Conservation (phyloP, 2,329 filamentous ascomycete genomes). For the Trichoderma brevicompactum region DNA sequence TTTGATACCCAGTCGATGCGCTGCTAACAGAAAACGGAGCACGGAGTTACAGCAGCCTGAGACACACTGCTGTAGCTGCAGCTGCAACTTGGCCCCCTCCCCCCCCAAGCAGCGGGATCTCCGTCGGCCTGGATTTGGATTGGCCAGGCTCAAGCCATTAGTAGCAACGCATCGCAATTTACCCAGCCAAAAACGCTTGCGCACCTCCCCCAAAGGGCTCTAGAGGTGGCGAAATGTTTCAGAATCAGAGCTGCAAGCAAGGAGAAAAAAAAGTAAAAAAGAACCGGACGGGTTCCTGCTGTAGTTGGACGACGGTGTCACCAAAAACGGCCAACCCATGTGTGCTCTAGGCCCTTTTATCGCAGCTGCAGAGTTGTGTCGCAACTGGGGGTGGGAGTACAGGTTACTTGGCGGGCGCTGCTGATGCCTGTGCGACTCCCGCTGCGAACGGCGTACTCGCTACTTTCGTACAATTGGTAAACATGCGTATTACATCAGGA, state of each 20-base stretch:
- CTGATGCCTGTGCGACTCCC: background rate
- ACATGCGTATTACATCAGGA: background rate
- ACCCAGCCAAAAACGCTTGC: background rate
- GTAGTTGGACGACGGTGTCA: conserved; percentile 14
- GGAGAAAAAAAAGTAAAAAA: background rate
- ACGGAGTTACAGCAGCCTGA: background rate
- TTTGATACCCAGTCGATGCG: background rate
- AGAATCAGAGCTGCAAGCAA: conserved; percentile 2
- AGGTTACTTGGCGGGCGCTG: background rate
- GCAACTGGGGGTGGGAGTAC: background rate
- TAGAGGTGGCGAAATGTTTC: conserved; percentile 17
- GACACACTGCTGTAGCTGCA: background rate
- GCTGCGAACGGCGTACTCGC: background rate
- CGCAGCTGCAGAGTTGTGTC: conserved; percentile 9
- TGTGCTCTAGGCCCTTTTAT: conserved; percentile 1
- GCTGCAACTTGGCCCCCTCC: background rate
- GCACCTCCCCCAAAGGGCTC: background rate
- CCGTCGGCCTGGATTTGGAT: background rate
- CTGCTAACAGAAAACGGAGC: background rate
- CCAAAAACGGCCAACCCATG: background rate
- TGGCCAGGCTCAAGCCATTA: too few species aligned
- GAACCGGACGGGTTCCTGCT: conserved; percentile 23
- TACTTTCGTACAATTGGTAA: background rate
- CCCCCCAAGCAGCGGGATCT: conserved; percentile 1
- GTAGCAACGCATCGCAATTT: too few species aligned